Evolutionary conservation across 192 early-diverging fungal genomes (phyloP).

Genomic region (Powellomyces hirtus): DNA sequence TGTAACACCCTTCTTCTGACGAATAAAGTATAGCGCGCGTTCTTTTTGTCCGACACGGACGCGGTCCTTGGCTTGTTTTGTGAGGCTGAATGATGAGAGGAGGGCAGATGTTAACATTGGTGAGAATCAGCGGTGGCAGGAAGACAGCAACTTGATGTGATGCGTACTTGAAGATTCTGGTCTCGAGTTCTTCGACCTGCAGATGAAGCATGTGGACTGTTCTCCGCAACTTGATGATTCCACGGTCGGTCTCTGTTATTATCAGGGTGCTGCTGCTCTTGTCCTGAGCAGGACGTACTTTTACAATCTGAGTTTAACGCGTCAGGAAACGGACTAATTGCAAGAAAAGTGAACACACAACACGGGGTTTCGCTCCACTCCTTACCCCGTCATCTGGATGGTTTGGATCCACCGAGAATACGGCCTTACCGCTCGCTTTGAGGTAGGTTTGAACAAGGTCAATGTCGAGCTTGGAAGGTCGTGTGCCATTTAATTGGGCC

Average conservation of each 20-base stretch:
- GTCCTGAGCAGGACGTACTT: constrained; percentile 5
- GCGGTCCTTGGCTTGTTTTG: constrained; percentile 37
- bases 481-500: not conserved
- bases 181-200: constrained; percentile 63
- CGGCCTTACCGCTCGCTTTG: not conserved
- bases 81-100: constrained; percentile 34
- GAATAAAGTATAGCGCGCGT: constrained; percentile 55
- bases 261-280: not conserved
- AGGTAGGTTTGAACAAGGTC: constrained; percentile 6
- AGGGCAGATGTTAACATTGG: not conserved
- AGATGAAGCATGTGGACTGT: constrained; percentile 47
- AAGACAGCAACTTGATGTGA: not conserved
- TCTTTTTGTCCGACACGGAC: constrained; percentile 45
- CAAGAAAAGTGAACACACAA: not conserved
- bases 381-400: not conserved
- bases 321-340: not conserved
- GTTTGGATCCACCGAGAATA: not conserved
- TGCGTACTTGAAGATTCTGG: constrained; percentile 49
- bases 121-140: not conserved
- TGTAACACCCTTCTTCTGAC: constrained; percentile 51
- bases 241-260: constrained; percentile 56
- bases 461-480: constrained; percentile 1
- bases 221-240: constrained; percentile 54
- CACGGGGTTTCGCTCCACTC: no score
- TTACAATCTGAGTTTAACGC: constrained; percentile 23